phyloP scores from a whole-genome alignment of 108 stramenopile genomes.

The Poteriospumella lacustris region DNA sequence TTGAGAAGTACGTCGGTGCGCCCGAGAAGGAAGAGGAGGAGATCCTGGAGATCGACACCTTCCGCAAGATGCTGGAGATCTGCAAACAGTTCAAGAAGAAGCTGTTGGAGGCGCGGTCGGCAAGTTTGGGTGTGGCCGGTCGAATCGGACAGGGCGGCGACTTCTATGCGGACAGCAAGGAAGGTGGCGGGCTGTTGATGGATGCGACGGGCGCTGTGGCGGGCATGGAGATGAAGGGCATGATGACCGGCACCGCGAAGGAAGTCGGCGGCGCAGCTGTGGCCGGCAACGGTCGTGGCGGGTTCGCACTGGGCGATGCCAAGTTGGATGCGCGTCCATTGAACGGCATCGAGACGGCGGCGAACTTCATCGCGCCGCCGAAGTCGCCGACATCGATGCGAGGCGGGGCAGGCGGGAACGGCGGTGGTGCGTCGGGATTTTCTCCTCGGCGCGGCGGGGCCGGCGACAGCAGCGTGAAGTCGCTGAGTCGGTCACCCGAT shows the following conservation, averaged over 20 bases:
- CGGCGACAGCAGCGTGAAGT: not conserved
- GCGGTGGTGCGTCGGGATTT: slow-evolving; percentile 20
- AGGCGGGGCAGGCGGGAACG: slow-evolving; percentile 19
- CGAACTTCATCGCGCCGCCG: not conserved
- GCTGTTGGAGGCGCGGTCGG: slow-evolving; percentile 34
- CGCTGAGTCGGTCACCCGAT: not conserved
- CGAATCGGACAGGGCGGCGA: too few species aligned
- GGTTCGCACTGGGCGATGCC: slow-evolving; percentile 36
- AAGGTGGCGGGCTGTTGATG: too few species aligned
- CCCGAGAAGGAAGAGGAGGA: slow-evolving; percentile 8
- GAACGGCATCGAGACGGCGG: not conserved
- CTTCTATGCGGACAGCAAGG: too few species aligned
- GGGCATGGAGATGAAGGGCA: not conserved
- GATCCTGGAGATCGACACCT: slow-evolving; percentile 32
- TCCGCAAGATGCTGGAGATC: slow-evolving; percentile 60
- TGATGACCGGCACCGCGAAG: not conserved
- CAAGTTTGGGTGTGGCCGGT: too few species aligned
- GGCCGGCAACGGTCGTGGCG: slow-evolving; percentile 30
- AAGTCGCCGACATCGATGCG: not conserved
- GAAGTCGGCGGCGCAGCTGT: slow-evolving; percentile 30
- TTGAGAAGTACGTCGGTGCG: not conserved
- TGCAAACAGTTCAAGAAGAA: slow-evolving; percentile 54
- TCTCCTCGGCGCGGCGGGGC: slow-evolving; percentile 5
- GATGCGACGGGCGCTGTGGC: too few species aligned
- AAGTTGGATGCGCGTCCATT: slow-evolving; percentile 18